A percentile compares a stretch with the other conserved stretches of the same genome.
Conservation (phyloP, 164 flowering plant species). For the Aristolochia fimbriata region DNA sequence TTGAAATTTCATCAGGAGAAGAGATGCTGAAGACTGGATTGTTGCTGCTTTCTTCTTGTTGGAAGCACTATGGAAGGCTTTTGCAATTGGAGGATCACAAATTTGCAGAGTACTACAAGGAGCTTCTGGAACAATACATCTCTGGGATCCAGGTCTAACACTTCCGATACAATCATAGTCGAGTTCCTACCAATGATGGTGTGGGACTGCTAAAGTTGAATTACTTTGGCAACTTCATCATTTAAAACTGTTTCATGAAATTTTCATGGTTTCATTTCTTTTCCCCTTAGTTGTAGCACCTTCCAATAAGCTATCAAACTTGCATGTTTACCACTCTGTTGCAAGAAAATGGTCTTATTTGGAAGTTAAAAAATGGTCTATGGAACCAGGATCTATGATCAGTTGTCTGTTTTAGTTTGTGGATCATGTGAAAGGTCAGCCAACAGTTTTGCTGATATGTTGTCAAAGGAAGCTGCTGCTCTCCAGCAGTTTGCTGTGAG, state of each 20-base stretch:
- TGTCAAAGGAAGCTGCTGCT: no score
- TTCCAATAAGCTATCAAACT: background rate
- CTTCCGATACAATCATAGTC: background rate
- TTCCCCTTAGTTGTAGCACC: background rate
- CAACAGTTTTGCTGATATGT: no score
- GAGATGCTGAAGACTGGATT: constrained; percentile 28
- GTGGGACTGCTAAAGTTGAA: no score
- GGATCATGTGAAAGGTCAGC: no score
- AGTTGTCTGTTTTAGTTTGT: background rate
- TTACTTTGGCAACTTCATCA: no score
- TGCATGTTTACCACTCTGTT: background rate
- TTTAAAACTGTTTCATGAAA: background rate
- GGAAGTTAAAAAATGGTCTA: background rate
- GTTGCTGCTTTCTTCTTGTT: constrained; percentile 63
- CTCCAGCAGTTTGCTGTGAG: no score
- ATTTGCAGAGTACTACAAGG: constrained; percentile 31
- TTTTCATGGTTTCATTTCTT: background rate
- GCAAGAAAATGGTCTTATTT: background rate
- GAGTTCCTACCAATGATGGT: no score
- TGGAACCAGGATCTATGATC: background rate
- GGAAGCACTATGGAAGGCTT: constrained; percentile 71
- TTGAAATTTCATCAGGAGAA: constrained; percentile 25
- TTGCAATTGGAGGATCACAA: constrained; percentile 51
- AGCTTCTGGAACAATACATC: constrained; percentile 54
- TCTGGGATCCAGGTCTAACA: constrained; percentile 63